phyloP scores from a whole-genome alignment of 768 basidiomycete genomes.

The Cyclocybe aegerita region DNA sequence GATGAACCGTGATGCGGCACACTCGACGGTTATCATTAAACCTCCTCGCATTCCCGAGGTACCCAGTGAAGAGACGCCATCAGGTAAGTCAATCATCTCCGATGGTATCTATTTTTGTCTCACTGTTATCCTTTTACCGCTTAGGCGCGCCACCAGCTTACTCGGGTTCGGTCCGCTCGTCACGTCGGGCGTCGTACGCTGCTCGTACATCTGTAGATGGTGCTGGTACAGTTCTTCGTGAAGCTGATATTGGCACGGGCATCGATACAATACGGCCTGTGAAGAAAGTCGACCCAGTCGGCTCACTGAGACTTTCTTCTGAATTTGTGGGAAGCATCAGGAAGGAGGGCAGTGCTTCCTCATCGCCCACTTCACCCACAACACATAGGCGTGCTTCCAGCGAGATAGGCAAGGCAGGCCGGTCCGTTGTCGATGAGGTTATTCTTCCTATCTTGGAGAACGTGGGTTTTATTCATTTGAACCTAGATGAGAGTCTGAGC shows the following conservation, averaged over 20 bases:
- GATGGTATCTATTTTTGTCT: conserved; percentile 8
- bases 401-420: conserved; percentile 65
- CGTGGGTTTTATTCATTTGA: conserved; percentile 40
- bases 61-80: conserved; percentile 41
- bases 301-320: conserved; percentile 73
- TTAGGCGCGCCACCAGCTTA: conserved; percentile 73
- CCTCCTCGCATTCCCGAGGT: conserved; percentile 36
- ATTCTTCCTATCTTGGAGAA: conserved; percentile 76
- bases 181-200: conserved; percentile 76
- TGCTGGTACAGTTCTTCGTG: conserved; percentile 71
- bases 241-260: conserved; percentile 85
- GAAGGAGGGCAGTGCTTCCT: conserved; percentile 50
- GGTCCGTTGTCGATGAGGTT: conserved; percentile 76
- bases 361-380: conserved; percentile 48
- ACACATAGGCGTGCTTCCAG: conserved; percentile 51
- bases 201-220: conserved; percentile 63
- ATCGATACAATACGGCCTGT: conserved; percentile 91
- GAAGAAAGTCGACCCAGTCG: conserved; percentile 83
- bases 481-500: background rate
- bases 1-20: conserved; percentile 53
- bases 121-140: conserved; percentile 20
- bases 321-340: conserved; percentile 80
- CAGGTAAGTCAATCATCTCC: conserved; percentile 37
- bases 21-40: conserved; percentile 76
- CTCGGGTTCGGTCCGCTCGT: conserved; percentile 60